Evolutionary conservation across 768 basidiomycete species (phyloP).

Genomic region (Kwoniella sp.): DNA sequence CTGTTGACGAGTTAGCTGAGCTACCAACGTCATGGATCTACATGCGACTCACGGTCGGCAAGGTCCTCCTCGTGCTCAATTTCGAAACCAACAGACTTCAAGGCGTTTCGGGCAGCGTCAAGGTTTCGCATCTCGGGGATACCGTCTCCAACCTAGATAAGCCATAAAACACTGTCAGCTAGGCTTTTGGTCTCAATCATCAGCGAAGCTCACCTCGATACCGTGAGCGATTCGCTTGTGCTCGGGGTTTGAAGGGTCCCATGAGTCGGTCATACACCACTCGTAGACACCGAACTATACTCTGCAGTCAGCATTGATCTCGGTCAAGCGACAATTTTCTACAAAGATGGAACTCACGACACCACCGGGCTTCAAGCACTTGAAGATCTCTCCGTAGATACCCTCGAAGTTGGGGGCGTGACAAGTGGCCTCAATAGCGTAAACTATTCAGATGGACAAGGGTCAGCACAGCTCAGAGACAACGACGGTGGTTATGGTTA

Average conservation of each 20-base stretch:
- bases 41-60: slow-evolving; percentile 77
- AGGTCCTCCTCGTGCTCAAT: slow-evolving; percentile 92
- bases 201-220: slow-evolving; percentile 67
- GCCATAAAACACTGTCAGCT: neutral
- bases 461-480: neutral
- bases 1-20: slow-evolving; percentile 18
- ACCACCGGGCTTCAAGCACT: slow-evolving; percentile 94
- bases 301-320: neutral
- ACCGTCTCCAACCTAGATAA: slow-evolving; percentile 74
- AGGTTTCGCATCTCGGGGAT: slow-evolving; percentile 95
- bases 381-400: slow-evolving; percentile 88
- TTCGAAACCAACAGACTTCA: slow-evolving; percentile 80
- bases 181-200: too few relatives aligned
- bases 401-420: slow-evolving; percentile 96
- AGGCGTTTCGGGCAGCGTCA: slow-evolving; percentile 68
- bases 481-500: slow-evolving; percentile 16
- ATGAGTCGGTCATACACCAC: slow-evolving; percentile 96
- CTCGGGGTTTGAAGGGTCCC: slow-evolving; percentile 75
- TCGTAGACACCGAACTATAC: slow-evolving; percentile 95
- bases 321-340: neutral
- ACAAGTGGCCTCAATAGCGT: slow-evolving; percentile 96
- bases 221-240: slow-evolving; percentile 90
- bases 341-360: slow-evolving; percentile 65
- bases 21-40: too few relatives aligned
- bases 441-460: slow-evolving; percentile 61